Percentiles rank a stretch among this genome's conserved stretches.
Evolutionary conservation across 2,329 filamentous ascomycete species (phyloP).

Genomic region (Monilinia fructicola): DNA sequence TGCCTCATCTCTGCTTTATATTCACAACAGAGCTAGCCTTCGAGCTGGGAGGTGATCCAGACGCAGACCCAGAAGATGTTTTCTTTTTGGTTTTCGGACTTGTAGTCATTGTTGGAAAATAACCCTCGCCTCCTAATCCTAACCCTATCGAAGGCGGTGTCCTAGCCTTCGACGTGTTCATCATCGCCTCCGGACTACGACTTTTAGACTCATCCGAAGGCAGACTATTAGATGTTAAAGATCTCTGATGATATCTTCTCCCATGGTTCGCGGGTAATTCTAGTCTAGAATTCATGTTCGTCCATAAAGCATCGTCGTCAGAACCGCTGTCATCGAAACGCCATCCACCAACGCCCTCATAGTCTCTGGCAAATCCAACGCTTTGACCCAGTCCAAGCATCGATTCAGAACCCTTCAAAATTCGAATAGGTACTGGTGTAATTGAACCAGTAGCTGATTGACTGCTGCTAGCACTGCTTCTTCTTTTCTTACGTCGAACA

Average conservation of each 20-base stretch:
- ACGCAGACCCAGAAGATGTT: constrained; percentile 24
- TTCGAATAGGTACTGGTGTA: constrained; percentile 34
- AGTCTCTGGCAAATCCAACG: constrained; percentile 55
- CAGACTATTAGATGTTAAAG: constrained; percentile 37
- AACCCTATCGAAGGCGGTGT: constrained; percentile 45
- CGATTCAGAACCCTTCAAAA: constrained; percentile 23
- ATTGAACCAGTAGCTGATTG: constrained; percentile 31
- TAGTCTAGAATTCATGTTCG: constrained; percentile 53
- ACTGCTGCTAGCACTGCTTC: constrained; percentile 38
- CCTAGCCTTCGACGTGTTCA: constrained; percentile 50
- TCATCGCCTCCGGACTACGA: constrained; percentile 40
- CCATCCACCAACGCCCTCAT: constrained; percentile 61
- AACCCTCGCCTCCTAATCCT: constrained; percentile 26
- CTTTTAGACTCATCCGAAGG: constrained; percentile 29
- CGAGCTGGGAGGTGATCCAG: constrained; percentile 33
- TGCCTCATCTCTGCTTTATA: constrained; percentile 33
- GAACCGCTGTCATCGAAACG: constrained; percentile 44
- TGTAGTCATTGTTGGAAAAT: constrained; percentile 29
- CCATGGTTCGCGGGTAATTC: constrained; percentile 49
- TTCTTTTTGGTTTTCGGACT: constrained; percentile 30
- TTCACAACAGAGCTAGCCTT: constrained; percentile 33
- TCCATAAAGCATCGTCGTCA: constrained; percentile 48
- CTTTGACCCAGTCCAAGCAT: constrained; percentile 48
- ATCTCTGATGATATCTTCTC: constrained; percentile 48
- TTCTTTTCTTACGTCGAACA: constrained; percentile 27